Base-by-base conservation (phyloP, 225 moss, liverwort and hornwort genomes). In the Marchantia polymorpha region DNA sequence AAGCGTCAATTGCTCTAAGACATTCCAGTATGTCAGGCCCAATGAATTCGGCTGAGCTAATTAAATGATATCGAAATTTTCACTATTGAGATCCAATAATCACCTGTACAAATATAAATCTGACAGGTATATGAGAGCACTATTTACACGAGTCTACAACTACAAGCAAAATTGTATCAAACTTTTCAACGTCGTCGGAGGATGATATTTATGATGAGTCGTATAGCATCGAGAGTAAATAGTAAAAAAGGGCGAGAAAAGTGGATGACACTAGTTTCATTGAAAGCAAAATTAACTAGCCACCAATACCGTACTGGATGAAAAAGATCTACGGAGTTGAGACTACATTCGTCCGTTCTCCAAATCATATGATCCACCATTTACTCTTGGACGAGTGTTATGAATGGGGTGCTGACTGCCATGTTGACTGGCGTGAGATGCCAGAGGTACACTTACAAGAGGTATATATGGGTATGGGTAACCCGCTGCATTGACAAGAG, bases 291-390 rank as follows among this genome's bases (percentile, higher is more conserved):
- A 46, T 59, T 16, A 59, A 59, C 22, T 46, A 59, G 75, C 39
- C 74, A 53, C 23, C 74, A 27, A 47, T 10, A 23, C 26, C 17
- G 8, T 29, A 74, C 46, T 56, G 14, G n/a, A 53, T 51, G 22
- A 7, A 12, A 52, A 49, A 72, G 27, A 23, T 72, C 13, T 72
- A 49, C 19, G 48, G 39, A 76, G 22, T 46, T 61, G 46, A 76
- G 50, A 48, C 63, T 77, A 77, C 29, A 53, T 3, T 54, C 74
- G 52, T 77, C 64, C 65, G 49, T 29, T 65, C 50, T 77, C 77
- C 10, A 77, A 19, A 55, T 74, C 74, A 74, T 27, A 65, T 12
- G 77, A 51, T 61, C 64, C 52, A 49, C 77, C 77, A 23, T 77
- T 77, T 25, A 29, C 77, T 25, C 64, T 58, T 58, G 58, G 58